Evolutionary conservation across 2,329 filamentous ascomycete genomes (phyloP).

Genomic region (Sporothrix mexicana): DNA sequence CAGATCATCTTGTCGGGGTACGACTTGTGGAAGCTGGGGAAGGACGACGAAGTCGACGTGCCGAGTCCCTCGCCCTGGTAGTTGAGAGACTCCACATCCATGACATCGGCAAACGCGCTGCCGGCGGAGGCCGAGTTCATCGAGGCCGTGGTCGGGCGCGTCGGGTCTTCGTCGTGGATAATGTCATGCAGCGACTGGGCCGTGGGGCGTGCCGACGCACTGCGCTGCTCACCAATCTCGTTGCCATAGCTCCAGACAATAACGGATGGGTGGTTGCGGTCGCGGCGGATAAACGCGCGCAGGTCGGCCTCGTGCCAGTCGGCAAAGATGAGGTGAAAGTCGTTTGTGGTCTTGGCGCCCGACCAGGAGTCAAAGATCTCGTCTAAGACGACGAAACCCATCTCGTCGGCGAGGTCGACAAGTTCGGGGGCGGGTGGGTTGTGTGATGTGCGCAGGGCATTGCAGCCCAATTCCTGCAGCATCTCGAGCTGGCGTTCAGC

Average conservation of each 20-base stretch:
- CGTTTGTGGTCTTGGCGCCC: constrained; percentile 53
- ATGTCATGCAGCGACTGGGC: constrained; percentile 51
- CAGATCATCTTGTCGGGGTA: constrained; percentile 57
- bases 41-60: constrained; percentile 42
- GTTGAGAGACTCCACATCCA: constrained; percentile 60
- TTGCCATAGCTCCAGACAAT: constrained; percentile 61
- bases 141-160: constrained; percentile 51
- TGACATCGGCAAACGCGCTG: constrained; percentile 47
- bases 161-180: constrained; percentile 54
- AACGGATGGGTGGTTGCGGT: constrained; percentile 61
- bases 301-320: constrained; percentile 62
- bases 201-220: constrained; percentile 43
- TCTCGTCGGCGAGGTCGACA: constrained; percentile 55
- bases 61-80: constrained; percentile 60
- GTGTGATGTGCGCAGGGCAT: constrained; percentile 58
- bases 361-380: constrained; percentile 62
- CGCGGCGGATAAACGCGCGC: constrained; percentile 57
- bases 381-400: constrained; percentile 58
- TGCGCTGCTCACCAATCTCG: constrained; percentile 57
- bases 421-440: constrained; percentile 60
- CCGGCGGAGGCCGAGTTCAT: constrained; percentile 55
- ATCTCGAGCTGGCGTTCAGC: constrained; percentile 56
- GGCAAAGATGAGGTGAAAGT: constrained; percentile 58
- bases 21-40: constrained; percentile 51
- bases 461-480: constrained; percentile 57